Base-by-base conservation (phyloP, 805 yeast species). In the Kodamaea sagamina region DNA sequence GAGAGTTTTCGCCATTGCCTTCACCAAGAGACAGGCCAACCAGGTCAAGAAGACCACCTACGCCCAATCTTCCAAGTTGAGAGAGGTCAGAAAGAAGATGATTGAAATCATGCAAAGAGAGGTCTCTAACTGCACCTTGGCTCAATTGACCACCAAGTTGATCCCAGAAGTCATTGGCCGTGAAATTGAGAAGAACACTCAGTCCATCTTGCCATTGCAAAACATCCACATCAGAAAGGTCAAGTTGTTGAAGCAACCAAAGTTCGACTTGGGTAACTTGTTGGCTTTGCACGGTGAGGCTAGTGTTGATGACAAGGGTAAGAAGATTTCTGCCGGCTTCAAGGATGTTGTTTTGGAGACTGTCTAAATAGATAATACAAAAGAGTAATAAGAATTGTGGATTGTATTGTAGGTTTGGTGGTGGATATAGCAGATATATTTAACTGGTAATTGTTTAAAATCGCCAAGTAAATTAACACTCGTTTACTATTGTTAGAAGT, bases 181-280 rank as follows among this genome's bases (percentile, higher is more conserved):
- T 77, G 97, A 90, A 78, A 90, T 90, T 65, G 96, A 89, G 79
- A 90, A 89, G 81, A 82, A 95, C 57, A 86, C 97, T 59, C 89
- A 85, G 76, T 78, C 86, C 63, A 87, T 90, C 79, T 89, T 79
- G 85, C 98, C 98, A 68, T 84, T 90, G 72, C 97, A 90, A 82
- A 89, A 90, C 80, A 95, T 90, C 70, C 93, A 89, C 85, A 87
- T 90, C 75, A 90, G 97, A 84, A 92, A 90, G 82, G 97, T 90
- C 65, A 90, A 90, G 83, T 83, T 90, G 75, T 87, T 92, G 77
- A 90, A 92, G 80, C 95, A 86, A 79, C 97, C 98, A 74, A 90
- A 89, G 81, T 89, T 90, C 82, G 98, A 90, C 75, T 84, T 92
- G 69, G 97, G 97, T 77, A 77, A 95, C 69, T 84, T 92, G 71